Evolutionary conservation across 495 filamentous ascomycete species (phyloP).

Genomic region (Aspergillus panamensis): DNA sequence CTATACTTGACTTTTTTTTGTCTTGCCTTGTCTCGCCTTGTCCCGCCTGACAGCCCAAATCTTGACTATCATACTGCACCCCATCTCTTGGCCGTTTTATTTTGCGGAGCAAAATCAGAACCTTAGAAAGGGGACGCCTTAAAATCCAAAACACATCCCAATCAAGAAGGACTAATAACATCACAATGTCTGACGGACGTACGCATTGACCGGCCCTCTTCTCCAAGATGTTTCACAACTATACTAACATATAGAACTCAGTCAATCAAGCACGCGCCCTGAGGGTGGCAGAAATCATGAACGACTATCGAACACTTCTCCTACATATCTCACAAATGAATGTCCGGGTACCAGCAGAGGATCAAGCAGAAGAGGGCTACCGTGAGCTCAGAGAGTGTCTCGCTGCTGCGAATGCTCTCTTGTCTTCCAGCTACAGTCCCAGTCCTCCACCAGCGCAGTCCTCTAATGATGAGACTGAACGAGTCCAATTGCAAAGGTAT

Average conservation of each 20-base stretch:
- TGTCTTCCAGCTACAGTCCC: slow-evolving; percentile 65
- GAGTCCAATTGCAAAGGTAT: slow-evolving; percentile 72
- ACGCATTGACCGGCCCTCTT: slow-evolving; percentile 29
- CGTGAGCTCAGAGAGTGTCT: slow-evolving; percentile 70
- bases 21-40: not conserved
- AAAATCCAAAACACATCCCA: not conserved
- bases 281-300: slow-evolving; percentile 78
- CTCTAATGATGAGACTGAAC: slow-evolving; percentile 64
- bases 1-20: slow-evolving; percentile 9
- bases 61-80: not conserved
- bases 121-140: not conserved
- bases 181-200: slow-evolving; percentile 61
- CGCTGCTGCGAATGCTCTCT: slow-evolving; percentile 68
- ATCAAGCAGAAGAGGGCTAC: slow-evolving; percentile 78
- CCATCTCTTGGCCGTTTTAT: not conserved
- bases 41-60: not conserved
- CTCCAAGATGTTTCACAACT: not conserved
- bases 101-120: not conserved
- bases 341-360: slow-evolving; percentile 53
- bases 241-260: slow-evolving; percentile 29
- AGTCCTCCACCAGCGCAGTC: slow-evolving; percentile 45
- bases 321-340: slow-evolving; percentile 72
- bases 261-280: slow-evolving; percentile 81
- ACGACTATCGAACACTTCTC: slow-evolving; percentile 80
- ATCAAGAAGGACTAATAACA: not conserved